phyloP scores from a whole-genome alignment of 2,329 filamentous ascomycete genomes.

The Cladosporium sp. region DNA sequence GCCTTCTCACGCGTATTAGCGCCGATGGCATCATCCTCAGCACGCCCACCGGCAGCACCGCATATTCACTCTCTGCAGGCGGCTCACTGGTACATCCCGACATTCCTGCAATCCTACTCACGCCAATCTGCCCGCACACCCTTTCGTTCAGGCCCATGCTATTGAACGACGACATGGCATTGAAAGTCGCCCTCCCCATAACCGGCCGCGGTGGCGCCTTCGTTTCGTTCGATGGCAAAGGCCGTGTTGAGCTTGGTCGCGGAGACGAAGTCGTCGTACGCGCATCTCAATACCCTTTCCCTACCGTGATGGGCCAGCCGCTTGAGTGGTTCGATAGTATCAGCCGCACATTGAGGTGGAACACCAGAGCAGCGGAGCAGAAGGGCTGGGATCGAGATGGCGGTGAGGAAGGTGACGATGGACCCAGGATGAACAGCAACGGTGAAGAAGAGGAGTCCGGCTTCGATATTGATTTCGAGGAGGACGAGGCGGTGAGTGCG shows the following conservation, averaged over 20 bases:
- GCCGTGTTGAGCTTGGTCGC: constrained; percentile 85
- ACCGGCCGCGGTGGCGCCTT: constrained; percentile 90
- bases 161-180: constrained; percentile 87
- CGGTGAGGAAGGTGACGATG: constrained; percentile 45
- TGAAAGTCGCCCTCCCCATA: constrained; percentile 82
- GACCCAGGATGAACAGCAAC: constrained; percentile 35
- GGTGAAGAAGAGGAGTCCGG: constrained; percentile 57
- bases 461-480: constrained; percentile 95
- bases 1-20: constrained; percentile 91
- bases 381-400: constrained; percentile 75
- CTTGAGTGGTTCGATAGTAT: constrained; percentile 98
- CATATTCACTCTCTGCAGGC: constrained; percentile 93
- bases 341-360: constrained; percentile 89
- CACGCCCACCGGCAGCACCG: constrained; percentile 85
- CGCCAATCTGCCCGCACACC: constrained; percentile 95
- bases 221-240: constrained; percentile 97
- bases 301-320: constrained; percentile 85
- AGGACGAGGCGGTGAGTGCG: constrained; percentile 44
- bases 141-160: constrained; percentile 98
- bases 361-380: constrained; percentile 86
- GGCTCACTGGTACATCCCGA: constrained; percentile 95
- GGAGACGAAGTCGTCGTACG: constrained; percentile 96
- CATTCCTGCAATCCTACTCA: constrained; percentile 93
- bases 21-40: constrained; percentile 98
- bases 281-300: constrained; percentile 94